Percentiles rank a stretch among this genome's conserved stretches.
Evolutionary conservation across 129 eudicot genomes (phyloP).

Genomic region (Saussurea involucrata): DNA sequence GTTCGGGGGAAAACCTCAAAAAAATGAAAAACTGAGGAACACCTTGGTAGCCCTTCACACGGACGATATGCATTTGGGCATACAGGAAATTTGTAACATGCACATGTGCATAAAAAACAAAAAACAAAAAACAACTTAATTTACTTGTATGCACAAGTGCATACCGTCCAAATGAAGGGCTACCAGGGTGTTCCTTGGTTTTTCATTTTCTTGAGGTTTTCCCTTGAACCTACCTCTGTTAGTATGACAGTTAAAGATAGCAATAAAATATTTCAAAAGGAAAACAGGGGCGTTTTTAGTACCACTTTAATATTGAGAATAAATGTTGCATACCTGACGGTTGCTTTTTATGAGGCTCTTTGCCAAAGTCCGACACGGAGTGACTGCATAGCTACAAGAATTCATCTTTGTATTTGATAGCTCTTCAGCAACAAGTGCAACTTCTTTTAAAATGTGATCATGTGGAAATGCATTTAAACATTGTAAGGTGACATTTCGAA

Average conservation of each 20-base stretch:
- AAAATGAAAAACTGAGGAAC: too few relatives aligned
- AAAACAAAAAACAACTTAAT: too few relatives aligned
- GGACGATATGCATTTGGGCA: too few relatives aligned
- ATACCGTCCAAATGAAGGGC: too few relatives aligned
- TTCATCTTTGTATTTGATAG: conserved; percentile 57
- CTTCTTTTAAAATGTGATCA: conserved; percentile 74
- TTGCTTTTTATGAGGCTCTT: conserved; percentile 80
- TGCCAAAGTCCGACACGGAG: conserved; percentile 86
- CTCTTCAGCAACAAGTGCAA: conserved; percentile 83
- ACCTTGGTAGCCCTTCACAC: too few relatives aligned
- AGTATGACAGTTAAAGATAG: background rate
- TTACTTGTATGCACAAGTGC: too few relatives aligned
- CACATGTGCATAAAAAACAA: too few relatives aligned
- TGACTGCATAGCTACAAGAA: conserved; percentile 36
- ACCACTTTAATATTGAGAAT: conserved; percentile 1
- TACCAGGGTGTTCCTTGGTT: too few relatives aligned
- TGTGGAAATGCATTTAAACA: conserved; percentile 66
- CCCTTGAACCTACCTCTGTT: too few relatives aligned
- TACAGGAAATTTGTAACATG: too few relatives aligned
- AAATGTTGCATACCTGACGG: conserved; percentile 62
- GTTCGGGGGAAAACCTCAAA: too few relatives aligned
- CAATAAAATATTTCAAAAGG: background rate
- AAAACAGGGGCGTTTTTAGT: background rate
- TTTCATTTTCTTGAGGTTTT: too few relatives aligned
- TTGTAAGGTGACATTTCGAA: conserved; percentile 73